Base-by-base conservation (phyloP, 352 stramenopile species). In the Pythium apleroticum region DNA sequence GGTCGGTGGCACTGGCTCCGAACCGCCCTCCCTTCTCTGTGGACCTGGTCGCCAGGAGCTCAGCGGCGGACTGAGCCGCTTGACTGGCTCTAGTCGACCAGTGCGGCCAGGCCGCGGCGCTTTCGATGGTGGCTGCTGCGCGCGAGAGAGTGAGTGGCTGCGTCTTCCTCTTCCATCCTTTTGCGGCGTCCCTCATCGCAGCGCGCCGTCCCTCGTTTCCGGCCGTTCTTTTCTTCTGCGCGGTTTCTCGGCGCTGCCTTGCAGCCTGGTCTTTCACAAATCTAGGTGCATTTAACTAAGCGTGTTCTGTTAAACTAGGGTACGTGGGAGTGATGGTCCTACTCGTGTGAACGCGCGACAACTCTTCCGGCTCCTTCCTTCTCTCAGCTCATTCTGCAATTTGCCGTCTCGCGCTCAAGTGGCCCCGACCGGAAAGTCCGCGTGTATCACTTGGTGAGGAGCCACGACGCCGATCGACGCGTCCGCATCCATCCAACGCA, bases 361-460 rank as follows among this genome's bases (percentile, higher is more conserved):
- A 63, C 64, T 71, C 65, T 64, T 71, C 65, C 65, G 48, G 53
- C 65, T 71, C 53, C 53, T 57, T 71, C 58, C 63, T 63, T 49
- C 48, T 27, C 41, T 63, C 48, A 37, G 57, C 53, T 72, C 65
- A 72, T 60, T 72, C 53, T 65, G 45, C 59, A 68, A 72, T 72
- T 72, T 72, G 65, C 65, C 59, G 65, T 63, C 65, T 68, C 53
- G 59, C 48, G 65, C 60, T 56, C 65, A 72, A 63, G 55, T 68
- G 53, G 48, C 17, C 11, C 22, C 43, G 43, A 50, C 43, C 43
- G 20, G 43, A 50, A 10, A 50, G 43, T 25, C 43, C 43, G 28
- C 20, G 17, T 7, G 2, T 0, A 22, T 14, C 20, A 50, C 2
- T 25, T 6, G 11, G 43, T 15, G 43, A 50, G 33, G 48, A 57